Evolutionary conservation across 306 rosid species (phyloP).

Genomic region (Malus asiatica): DNA sequence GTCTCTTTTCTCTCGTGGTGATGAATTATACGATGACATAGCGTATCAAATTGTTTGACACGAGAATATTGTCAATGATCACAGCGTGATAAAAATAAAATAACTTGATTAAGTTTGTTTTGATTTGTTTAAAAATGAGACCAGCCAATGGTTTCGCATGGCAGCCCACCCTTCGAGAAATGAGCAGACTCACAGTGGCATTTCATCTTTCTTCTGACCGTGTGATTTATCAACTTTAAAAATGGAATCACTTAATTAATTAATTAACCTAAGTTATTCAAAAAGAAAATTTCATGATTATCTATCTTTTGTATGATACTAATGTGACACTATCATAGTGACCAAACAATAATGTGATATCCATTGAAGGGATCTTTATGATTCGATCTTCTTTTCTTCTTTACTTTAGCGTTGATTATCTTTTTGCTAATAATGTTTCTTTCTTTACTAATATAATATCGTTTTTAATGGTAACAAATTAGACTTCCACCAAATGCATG

Average conservation of each 20-base stretch:
- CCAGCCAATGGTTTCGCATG: accelerated
- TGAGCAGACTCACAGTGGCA: accelerated
- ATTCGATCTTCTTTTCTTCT: neutral
- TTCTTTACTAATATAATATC: too few species aligned
- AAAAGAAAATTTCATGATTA: neutral
- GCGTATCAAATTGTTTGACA: too few species aligned
- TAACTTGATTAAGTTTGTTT: too few species aligned
- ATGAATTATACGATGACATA: too few species aligned
- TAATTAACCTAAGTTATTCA: neutral
- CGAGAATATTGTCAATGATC: neutral
- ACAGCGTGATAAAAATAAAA: neutral
- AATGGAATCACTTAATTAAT: neutral
- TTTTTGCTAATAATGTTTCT: neutral
- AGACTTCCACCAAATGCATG: neutral
- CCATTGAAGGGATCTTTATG: neutral
- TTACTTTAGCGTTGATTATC: neutral
- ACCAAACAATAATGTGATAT: neutral
- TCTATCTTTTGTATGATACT: neutral
- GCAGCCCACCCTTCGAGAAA: too few species aligned
- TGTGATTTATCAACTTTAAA: too few species aligned
- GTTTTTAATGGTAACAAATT: neutral
- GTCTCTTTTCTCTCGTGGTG: neutral
- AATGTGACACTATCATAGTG: neutral
- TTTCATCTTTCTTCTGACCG: too few species aligned
- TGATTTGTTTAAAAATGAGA: too few species aligned